These are phyloP conservation scores for Metarhizium sp. DNA, from an alignment of 2,329 filamentous ascomycete genomes.

Conservation along the genomic window DNA sequence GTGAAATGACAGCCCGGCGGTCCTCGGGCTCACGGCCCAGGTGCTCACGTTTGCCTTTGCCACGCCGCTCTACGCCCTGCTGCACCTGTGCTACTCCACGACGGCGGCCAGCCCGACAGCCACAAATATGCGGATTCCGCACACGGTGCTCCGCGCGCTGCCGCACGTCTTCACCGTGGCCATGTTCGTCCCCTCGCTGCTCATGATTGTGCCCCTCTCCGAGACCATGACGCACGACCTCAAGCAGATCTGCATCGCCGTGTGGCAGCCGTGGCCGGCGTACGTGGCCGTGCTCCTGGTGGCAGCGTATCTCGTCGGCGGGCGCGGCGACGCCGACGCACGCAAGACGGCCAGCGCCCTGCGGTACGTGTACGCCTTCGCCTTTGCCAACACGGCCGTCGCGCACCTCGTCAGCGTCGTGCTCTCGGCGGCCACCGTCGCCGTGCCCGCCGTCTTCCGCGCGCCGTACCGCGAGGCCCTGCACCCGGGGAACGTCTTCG, in stretches of 20 bases:
- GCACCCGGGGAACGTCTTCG: conserved; percentile 10
- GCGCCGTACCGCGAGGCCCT: conserved; percentile 2
- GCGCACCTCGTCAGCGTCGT: conserved; percentile 7
- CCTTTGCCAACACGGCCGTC: conserved; percentile 9
- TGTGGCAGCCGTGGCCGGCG: conserved; percentile 14
- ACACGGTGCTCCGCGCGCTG: conserved; percentile 7
- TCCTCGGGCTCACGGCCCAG: conserved; percentile 10
- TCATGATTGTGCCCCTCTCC: conserved; percentile 8
- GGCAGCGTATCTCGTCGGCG: not conserved
- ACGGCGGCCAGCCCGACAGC: conserved; percentile 7
- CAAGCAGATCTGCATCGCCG: conserved; percentile 12
- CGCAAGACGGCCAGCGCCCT: conserved; percentile 2
- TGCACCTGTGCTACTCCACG: no score
- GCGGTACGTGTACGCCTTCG: conserved; percentile 9
- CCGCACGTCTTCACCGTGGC: conserved; percentile 9
- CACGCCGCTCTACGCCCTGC: no score
- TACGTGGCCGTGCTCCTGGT: conserved; percentile 9
- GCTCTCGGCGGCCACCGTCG: conserved; percentile 3
- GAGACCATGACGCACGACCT: conserved; percentile 6
- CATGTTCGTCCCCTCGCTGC: conserved; percentile 8
- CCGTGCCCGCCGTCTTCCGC: conserved; percentile 9
- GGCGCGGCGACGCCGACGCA: not conserved
- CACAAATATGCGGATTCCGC: conserved; percentile 10
- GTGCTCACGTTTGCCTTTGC: conserved; percentile 12
- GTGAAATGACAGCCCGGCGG: conserved; percentile 3